Base-by-base conservation (phyloP, 371 early-diverging fungal genomes). In the Neoconidiobolus thromboides region DNA sequence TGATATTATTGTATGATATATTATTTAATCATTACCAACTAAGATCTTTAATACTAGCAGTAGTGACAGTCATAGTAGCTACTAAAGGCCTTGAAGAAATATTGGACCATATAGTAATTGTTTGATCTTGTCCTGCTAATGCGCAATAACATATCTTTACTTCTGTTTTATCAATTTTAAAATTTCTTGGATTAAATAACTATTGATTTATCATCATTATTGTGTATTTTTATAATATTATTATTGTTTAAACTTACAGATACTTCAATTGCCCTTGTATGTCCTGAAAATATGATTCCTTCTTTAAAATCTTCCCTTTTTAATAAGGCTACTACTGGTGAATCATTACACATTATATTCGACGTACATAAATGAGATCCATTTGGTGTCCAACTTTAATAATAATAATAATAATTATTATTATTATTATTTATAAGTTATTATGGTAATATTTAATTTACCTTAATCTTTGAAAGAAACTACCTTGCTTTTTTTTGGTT, bases 71-170 rank as follows among this genome's bases (percentile, higher is more conserved):
- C 26, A 79, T 75, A 14, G 82, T 77, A 1, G 80, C 86, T 2
- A 83, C 79, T 1, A 94, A 66, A 4, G 94, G 86, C 61, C 85
- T 71, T 2, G 81, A 69, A 42, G 77, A 75, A 26, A 73, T 73
- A 0, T 91, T 93, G 62, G 78, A 75, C 98, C 98, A 97, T 10
- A 97, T 73, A 1, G 93, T 84, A 5, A 97, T 68, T 39, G 85
- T 78, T 54, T 85, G 74, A 74, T 97, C 98, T 64, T 95, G 96
- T 61, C 90, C 85, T 7, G 89, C 98, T 4, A 90, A 70, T 0
- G 96, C 98, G 67, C 87, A 84, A 2, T 51, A 51, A 14, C 14
- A 38, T 9, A 51, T 51, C 26, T 14, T 14, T n/a, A 26, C 37
- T 10, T 10, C 37, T 14, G 52, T 7, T 14, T 51, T 38, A 7